Conservation (phyloP, 225 moss, liverwort and hornwort genomes). For the Pleurozium schreberi region DNA sequence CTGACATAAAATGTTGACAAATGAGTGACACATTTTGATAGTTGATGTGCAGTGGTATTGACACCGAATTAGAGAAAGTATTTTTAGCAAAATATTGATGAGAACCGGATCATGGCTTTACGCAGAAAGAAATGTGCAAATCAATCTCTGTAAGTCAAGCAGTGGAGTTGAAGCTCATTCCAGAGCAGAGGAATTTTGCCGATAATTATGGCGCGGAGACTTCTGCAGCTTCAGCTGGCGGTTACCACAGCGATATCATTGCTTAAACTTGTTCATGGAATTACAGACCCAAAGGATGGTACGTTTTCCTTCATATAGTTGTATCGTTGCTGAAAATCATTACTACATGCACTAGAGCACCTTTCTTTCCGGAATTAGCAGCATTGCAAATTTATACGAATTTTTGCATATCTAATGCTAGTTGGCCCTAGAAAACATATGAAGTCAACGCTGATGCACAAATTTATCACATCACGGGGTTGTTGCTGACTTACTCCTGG, state of each 20-base stretch:
- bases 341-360: not conserved
- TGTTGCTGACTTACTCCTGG: not conserved
- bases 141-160: not conserved
- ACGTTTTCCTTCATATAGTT: not conserved
- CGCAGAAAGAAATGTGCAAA: not conserved
- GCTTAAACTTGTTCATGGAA: constrained; percentile 10
- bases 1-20: not conserved
- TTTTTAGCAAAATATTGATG: not conserved
- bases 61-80: not conserved
- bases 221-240: constrained; percentile 5
- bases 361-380: not conserved
- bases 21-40: not conserved
- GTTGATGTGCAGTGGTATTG: not conserved
- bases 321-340: not conserved
- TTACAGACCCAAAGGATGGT: constrained; percentile 37
- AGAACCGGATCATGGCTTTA: constrained; percentile 8
- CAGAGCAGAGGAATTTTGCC: not conserved
- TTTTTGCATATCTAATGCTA: not conserved
- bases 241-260: constrained; percentile 3
- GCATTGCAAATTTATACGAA: not conserved
- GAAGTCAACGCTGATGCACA: not conserved
- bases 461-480: not conserved
- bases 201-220: constrained; percentile 8
- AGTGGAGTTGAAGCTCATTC: not conserved
- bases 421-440: not conserved